Evolutionary conservation across 2,329 filamentous ascomycete genomes (phyloP).

Genomic region (Tolypocladium pustulatum): DNA sequence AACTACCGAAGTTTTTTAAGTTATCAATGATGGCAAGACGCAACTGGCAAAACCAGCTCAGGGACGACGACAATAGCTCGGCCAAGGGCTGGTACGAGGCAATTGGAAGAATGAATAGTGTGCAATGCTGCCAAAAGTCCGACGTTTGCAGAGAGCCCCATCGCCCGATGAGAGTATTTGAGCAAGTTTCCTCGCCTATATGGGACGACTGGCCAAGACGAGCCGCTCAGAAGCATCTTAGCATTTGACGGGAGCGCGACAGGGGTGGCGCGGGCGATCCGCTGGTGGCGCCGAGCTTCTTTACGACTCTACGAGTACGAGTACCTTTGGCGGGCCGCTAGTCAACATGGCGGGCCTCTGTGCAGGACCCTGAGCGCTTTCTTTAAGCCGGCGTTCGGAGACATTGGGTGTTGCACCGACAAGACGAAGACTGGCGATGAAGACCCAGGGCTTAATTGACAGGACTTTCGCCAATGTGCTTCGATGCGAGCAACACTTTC

Average conservation of each 20-base stretch:
- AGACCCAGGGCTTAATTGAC: no score
- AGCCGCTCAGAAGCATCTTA: background rate
- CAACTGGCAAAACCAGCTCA: background rate
- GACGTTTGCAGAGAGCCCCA: background rate
- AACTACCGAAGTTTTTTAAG: background rate
- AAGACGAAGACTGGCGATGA: no score
- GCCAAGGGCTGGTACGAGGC: background rate
- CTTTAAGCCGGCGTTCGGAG: background rate
- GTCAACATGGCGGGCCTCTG: no score
- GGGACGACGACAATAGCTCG: background rate
- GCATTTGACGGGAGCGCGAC: background rate
- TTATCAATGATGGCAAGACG: background rate
- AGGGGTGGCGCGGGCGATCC: background rate
- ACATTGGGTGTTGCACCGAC: no score
- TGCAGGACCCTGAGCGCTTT: no score
- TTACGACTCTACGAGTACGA: no score
- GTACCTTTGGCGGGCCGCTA: no score
- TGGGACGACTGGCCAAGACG: background rate
- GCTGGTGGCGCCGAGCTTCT: background rate
- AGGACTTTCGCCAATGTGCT: no score
- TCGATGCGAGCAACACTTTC: no score
- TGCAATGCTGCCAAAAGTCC: background rate
- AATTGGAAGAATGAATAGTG: background rate
- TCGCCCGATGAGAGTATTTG: slow-evolving; percentile 6
- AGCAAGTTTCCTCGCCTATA: slow-evolving; percentile 5